Base-by-base conservation (phyloP, 1,139 yeast species). In the Diutina rugosa region DNA sequence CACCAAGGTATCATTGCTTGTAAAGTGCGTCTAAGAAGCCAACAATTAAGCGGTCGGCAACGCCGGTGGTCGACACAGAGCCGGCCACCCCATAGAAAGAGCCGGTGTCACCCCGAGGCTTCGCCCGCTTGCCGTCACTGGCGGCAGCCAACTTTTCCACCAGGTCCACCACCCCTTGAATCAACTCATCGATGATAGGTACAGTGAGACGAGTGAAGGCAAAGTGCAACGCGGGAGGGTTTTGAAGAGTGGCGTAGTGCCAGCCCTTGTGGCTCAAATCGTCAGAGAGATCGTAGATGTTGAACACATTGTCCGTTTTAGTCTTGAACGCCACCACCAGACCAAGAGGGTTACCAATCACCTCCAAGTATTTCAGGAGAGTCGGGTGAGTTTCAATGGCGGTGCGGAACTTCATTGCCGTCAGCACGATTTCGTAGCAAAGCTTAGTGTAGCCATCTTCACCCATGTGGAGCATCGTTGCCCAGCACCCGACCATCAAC, bases 51-150 rank as follows among this genome's bases (percentile, higher is more conserved):
- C 79, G 76, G 59, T 87, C 95, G 4, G 91, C 97, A n/a, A 93
- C 84, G 1, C 96, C 95, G 0, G 84, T 79, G 0, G 97, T 89
- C 58, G 80, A 74, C 44, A 93, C 81, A 64, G 93, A 87, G 6
- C 97, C 97, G 0, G 98, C 98, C 55, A 91, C 95, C 61, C 99
- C 98, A 65, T 93, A 93, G 56, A 93, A 67, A 1, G 95, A 96
- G 26, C 96, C 93, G 2, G 96, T 89, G 58, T 82, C 87, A 52
- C 86, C 70, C 21, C 57, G 59, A 12, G 60, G 53, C 14, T 47
- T 47, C 10, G 51, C 35, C 10, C 41, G 41, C 51, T 47, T 47
- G 29, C 51, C 51, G 14, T 47, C 51, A 1, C 68, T 63, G 1
- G 60, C 62, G 16, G 63, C 59, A 26, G 44, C 57, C 38, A 57